Conservation (phyloP, 768 basidiomycete species). For the Leccinum olivaceopallidum region DNA sequence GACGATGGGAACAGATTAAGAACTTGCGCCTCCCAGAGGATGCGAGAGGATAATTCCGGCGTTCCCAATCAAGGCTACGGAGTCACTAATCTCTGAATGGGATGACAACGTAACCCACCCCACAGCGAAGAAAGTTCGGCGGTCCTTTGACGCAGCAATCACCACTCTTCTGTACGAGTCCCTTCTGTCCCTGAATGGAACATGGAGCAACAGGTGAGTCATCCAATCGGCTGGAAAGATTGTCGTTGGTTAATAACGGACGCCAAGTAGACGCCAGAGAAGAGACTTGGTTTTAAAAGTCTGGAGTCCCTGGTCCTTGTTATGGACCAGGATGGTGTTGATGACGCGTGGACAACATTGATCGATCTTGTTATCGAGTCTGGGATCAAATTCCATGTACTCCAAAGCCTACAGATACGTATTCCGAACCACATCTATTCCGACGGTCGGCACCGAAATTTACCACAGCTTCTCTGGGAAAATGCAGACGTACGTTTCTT, state of each 20-base stretch:
- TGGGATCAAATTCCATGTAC: constrained; percentile 62
- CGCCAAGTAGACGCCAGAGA: constrained; percentile 53
- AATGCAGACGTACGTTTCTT: constrained; percentile 58
- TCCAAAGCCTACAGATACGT: constrained; percentile 37
- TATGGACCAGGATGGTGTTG: constrained; percentile 30
- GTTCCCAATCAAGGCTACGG: constrained; percentile 64
- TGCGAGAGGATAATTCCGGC: constrained; percentile 63
- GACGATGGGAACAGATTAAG: constrained; percentile 20
- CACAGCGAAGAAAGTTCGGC: constrained; percentile 64
- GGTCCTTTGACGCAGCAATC: constrained; percentile 68
- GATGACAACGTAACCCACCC: constrained; percentile 38
- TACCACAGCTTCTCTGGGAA: constrained; percentile 67
- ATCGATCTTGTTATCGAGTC: constrained; percentile 44
- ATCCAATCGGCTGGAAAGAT: constrained; percentile 63
- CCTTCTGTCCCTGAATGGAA: constrained; percentile 64
- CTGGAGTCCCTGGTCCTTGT: constrained; percentile 60
- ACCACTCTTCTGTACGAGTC: constrained; percentile 70
- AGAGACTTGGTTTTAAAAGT: constrained; percentile 67
- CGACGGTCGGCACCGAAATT: constrained; percentile 32
- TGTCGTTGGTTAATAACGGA: constrained; percentile 40
- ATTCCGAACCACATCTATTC: constrained; percentile 10
- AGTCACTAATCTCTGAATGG: constrained; percentile 51
- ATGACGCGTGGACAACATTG: constrained; percentile 49
- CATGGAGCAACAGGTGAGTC: constrained; percentile 56
- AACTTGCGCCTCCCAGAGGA: constrained; percentile 46